phyloP scores from a whole-genome alignment of 2,329 filamentous ascomycete species.

The Cladosporium sp. region DNA sequence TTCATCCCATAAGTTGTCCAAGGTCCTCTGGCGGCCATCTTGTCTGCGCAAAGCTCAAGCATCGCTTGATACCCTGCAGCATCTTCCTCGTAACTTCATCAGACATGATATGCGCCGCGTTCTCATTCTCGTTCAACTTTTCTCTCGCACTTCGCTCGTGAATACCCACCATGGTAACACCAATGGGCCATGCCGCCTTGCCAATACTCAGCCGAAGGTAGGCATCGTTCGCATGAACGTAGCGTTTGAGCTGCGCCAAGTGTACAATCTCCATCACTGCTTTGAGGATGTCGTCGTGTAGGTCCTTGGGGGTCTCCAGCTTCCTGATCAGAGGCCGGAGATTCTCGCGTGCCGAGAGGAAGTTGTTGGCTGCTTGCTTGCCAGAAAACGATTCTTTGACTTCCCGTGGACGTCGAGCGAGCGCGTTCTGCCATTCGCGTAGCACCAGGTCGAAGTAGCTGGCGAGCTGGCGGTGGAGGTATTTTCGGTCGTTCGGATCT shows the following conservation, averaged over 20 bases:
- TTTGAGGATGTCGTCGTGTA: conserved; percentile 62
- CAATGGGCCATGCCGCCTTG: conserved; percentile 82
- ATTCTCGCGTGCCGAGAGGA: conserved; percentile 82
- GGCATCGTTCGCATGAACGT: conserved; percentile 94
- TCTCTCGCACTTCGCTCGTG: conserved; percentile 94
- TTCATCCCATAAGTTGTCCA: conserved; percentile 85
- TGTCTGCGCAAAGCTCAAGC: conserved; percentile 92
- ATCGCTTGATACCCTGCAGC: conserved; percentile 95
- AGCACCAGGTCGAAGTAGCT: conserved; percentile 98
- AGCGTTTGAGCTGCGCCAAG: conserved; percentile 81
- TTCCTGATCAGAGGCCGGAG: conserved; percentile 86
- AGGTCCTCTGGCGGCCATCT: conserved; percentile 93
- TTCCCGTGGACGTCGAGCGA: conserved; percentile 54
- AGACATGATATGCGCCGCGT: conserved; percentile 84
- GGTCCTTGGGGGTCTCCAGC: conserved; percentile 74
- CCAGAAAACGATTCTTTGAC: conserved; percentile 71
- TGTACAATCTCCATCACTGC: conserved; percentile 85
- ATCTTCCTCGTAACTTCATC: conserved; percentile 95
- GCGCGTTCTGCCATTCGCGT: conserved; percentile 74
- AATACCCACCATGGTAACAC: conserved; percentile 99
- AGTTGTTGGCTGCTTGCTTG: conserved; percentile 74
- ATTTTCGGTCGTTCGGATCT: conserved; percentile 61
- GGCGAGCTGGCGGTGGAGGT: conserved; percentile 79
- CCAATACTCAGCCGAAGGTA: conserved; percentile 84
- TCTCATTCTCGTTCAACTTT: conserved; percentile 76